phyloP scores from a whole-genome alignment of 2,329 filamentous ascomycete species.

The Volutella citrinella region DNA sequence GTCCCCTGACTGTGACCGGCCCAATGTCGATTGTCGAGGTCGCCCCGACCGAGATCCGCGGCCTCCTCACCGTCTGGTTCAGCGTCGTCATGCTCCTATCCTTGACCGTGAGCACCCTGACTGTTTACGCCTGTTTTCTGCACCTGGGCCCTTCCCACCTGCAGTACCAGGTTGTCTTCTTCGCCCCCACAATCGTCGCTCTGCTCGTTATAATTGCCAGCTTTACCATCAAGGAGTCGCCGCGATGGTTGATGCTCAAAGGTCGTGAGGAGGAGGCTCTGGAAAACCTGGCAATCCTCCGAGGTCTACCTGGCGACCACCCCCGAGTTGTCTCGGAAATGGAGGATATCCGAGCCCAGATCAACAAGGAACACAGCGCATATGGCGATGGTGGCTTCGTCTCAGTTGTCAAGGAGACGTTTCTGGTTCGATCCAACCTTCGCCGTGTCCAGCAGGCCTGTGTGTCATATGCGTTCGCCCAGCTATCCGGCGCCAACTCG shows the following conservation, averaged over 20 bases:
- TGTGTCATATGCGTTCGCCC: slow-evolving; percentile 36
- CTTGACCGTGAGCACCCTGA: slow-evolving; percentile 29
- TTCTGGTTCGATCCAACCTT: slow-evolving; percentile 34
- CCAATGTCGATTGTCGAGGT: slow-evolving; percentile 38
- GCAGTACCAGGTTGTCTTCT: slow-evolving; percentile 28
- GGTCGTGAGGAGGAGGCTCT: slow-evolving; percentile 26
- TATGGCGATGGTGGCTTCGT: slow-evolving; percentile 13
- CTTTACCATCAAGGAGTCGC: slow-evolving; percentile 36
- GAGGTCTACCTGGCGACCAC: slow-evolving; percentile 24
- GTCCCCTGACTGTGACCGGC: slow-evolving; percentile 35
- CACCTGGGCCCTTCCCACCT: slow-evolving; percentile 8
- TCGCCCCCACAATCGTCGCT: slow-evolving; percentile 23
- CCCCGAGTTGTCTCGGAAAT: slow-evolving; percentile 25
- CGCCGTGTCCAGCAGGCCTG: slow-evolving; percentile 37
- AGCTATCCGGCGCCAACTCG: slow-evolving; percentile 42
- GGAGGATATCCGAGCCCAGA: slow-evolving; percentile 26
- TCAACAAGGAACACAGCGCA: slow-evolving; percentile 12
- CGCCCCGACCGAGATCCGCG: slow-evolving; percentile 36
- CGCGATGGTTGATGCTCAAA: slow-evolving; percentile 32
- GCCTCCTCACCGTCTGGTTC: slow-evolving; percentile 36
- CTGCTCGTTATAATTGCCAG: slow-evolving; percentile 23
- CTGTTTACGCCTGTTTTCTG: slow-evolving; percentile 31
- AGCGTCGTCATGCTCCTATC: slow-evolving; percentile 33
- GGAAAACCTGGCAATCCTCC: slow-evolving; percentile 15
- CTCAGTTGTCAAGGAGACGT: slow-evolving; percentile 33